These are phyloP conservation scores for Oryza punctata DNA, from an alignment of 176 grass and related monocot genomes.

Conservation along the genomic window DNA sequence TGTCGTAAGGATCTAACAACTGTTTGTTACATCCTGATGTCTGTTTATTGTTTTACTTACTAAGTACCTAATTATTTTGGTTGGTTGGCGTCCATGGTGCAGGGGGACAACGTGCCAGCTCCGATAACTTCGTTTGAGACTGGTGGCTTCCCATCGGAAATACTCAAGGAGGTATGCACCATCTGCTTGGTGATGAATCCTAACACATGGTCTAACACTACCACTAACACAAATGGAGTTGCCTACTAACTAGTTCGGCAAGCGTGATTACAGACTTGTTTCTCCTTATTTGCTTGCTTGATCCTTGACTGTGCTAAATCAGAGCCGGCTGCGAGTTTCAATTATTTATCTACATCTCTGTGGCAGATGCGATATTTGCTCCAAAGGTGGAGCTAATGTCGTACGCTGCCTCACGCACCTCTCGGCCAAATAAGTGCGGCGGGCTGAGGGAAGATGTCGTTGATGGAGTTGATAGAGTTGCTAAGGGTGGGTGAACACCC, in stretches of 20 bases:
- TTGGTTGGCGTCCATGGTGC: conserved; percentile 28
- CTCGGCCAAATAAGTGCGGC: conserved; percentile 35
- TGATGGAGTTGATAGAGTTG: conserved; percentile 68
- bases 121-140: conserved; percentile 85
- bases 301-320: conserved; percentile 44
- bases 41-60: conserved; percentile 8
- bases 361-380: conserved; percentile 99
- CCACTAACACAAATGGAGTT: conserved; percentile 47
- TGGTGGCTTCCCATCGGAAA: conserved; percentile 68
- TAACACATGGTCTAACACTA: conserved; percentile 28
- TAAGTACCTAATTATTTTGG: no score
- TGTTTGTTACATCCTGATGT: not conserved
- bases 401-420: conserved; percentile 64
- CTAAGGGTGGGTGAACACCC: conserved; percentile 47
- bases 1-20: conserved; percentile 47
- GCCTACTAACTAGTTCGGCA: not conserved
- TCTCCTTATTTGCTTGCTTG: conserved; percentile 53
- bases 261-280: conserved; percentile 13
- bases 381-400: conserved; percentile 94
- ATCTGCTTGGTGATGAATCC: conserved; percentile 23
- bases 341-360: conserved; percentile 74
- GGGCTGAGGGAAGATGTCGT: conserved; percentile 52
- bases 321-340: conserved; percentile 49
- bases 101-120: conserved; percentile 86
- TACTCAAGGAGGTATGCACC: conserved; percentile 91